These are phyloP conservation scores for Triticum monococcum DNA, from an alignment of 176 grass and related monocot species.

Conservation along the genomic window DNA sequence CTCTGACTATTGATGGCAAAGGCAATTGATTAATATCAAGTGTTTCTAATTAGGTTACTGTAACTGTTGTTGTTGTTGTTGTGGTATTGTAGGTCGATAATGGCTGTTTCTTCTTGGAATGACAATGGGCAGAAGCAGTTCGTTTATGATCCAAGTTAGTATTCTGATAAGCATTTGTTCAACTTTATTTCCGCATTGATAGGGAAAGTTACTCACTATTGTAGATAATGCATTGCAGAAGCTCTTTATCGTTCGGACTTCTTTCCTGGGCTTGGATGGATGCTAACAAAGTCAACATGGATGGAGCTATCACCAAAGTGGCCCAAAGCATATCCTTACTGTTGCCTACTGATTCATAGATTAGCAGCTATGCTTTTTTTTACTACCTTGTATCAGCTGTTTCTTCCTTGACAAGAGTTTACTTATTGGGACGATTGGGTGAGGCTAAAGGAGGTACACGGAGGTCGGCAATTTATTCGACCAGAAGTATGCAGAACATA, in stretches of 20 bases:
- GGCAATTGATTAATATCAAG: too few species aligned
- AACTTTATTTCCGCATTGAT: conserved; percentile 16
- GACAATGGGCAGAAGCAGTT: conserved; percentile 96
- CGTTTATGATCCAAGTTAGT: conserved; percentile 88
- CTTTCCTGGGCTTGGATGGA: conserved; percentile 99
- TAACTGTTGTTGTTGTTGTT: neutral
- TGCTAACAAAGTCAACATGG: conserved; percentile 95
- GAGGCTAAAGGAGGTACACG: conserved; percentile 87
- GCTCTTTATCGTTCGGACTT: conserved; percentile 94
- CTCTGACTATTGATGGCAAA: too few species aligned
- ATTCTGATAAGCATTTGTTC: neutral
- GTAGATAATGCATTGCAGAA: conserved; percentile 53
- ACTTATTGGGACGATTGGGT: conserved; percentile 99
- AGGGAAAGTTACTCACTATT: conserved; percentile 38
- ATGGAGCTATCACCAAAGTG: conserved; percentile 94
- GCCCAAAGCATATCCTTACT: conserved; percentile 99
- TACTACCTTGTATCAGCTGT: conserved; percentile 8
- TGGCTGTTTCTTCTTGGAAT: conserved; percentile 99
- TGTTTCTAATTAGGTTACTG: too few species aligned
- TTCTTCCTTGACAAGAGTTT: conserved; percentile 84
- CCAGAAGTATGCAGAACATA: conserved; percentile 98
- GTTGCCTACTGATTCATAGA: conserved; percentile 4
- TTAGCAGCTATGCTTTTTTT: neutral
- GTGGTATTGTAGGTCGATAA: conserved; percentile 71
- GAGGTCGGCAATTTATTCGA: conserved; percentile 77